These are phyloP conservation scores for Lagenaria siceraria DNA, from an alignment of 306 rosid species.

Conservation along the genomic window DNA sequence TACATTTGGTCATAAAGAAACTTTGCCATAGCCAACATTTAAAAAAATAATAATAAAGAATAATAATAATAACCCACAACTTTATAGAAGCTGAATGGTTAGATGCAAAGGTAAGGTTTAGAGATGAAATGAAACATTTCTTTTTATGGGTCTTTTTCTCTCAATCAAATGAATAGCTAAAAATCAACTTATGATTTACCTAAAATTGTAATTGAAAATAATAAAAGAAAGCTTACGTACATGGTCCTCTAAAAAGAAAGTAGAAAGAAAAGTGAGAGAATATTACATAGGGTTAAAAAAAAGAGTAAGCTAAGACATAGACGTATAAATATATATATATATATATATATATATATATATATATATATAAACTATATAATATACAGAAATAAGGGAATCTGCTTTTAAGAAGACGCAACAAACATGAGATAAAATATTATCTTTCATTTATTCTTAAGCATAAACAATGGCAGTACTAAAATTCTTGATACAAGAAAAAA, in stretches of 20 bases:
- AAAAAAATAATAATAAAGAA: background rate
- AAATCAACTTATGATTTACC: constrained; percentile 1
- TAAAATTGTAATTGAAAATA: background rate
- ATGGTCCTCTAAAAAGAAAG: constrained; percentile 40
- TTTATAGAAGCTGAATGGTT: background rate
- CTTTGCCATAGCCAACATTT: background rate
- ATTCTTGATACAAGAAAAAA: constrained; percentile 7
- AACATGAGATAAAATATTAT: constrained; percentile 2
- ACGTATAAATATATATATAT: background rate
- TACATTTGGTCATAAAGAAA: background rate
- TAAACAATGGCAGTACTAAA: constrained; percentile 36
- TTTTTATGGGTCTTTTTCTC: background rate
- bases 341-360: no score
- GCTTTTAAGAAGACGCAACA: constrained; percentile 1
- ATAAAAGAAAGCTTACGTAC: constrained; percentile 9
- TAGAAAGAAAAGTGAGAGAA: constrained; percentile 21
- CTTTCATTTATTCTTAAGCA: constrained; percentile 27
- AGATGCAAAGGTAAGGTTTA: background rate
- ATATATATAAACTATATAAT: background rate
- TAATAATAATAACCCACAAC: no score
- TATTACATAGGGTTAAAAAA: constrained; percentile 15
- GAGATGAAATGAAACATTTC: background rate
- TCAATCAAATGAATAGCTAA: background rate
- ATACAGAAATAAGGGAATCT: background rate
- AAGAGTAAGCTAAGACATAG: background rate